Percentiles rank a stretch among this genome's conserved stretches.
Evolutionary conservation across 257 asterid species (phyloP).

Genomic region (Coffea eugenioides): DNA sequence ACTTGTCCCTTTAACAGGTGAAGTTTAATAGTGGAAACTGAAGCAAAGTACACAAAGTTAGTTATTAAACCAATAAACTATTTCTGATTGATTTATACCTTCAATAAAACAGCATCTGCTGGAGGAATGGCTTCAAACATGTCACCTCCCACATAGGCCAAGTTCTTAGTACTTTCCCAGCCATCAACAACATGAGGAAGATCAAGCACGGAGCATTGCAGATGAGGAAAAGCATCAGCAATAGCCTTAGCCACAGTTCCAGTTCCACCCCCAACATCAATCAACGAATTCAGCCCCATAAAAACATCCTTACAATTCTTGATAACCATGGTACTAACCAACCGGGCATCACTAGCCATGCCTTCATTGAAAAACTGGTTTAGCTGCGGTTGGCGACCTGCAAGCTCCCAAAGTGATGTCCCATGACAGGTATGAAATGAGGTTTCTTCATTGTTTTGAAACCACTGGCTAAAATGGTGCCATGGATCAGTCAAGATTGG

Average conservation of each 20-base stretch:
- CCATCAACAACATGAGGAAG: conserved; percentile 15
- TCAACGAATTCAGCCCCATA: conserved; percentile 13
- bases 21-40: too few relatives aligned
- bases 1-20: too few relatives aligned
- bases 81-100: conserved; percentile 4
- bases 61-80: too few relatives aligned
- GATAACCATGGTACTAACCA: background rate
- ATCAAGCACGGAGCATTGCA: conserved; percentile 2
- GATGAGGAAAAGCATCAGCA: conserved; percentile 6
- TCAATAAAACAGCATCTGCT: conserved; percentile 28
- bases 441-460: background rate
- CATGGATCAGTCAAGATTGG: conserved; percentile 19
- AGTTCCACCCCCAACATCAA: conserved; percentile 16
- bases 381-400: background rate
- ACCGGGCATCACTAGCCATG: conserved; percentile 20
- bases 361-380: background rate
- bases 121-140: conserved; percentile 29
- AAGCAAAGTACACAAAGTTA: too few relatives aligned
- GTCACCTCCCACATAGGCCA: conserved; percentile 17
- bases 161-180: background rate
- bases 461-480: conserved; percentile 19
- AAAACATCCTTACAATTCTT: conserved; percentile 6
- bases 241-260: conserved; percentile 4
- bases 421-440: conserved; percentile 6
- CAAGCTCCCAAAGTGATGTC: background rate